Percentiles rank a stretch among this genome's conserved stretches.
Evolutionary conservation across 2,329 filamentous ascomycete genomes (phyloP).

Genomic region (Clonostachys solani): DNA sequence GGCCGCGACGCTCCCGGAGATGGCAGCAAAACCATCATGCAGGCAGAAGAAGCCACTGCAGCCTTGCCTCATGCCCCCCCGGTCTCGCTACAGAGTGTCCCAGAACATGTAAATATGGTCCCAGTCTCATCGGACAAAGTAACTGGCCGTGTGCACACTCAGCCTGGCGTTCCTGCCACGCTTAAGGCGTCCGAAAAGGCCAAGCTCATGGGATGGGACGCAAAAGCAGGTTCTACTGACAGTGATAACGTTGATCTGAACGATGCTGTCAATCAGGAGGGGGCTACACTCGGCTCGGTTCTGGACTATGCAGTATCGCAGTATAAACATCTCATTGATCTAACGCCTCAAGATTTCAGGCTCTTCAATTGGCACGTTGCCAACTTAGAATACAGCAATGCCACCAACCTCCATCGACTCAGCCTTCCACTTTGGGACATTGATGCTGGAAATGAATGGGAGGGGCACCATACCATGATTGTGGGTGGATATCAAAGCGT

Average conservation of each 20-base stretch:
- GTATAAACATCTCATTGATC: constrained; percentile 76
- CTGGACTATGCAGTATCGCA: constrained; percentile 89
- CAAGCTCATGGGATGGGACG: constrained; percentile 75
- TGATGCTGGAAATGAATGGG: constrained; percentile 96
- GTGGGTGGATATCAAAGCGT: constrained; percentile 92
- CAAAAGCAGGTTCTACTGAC: constrained; percentile 60
- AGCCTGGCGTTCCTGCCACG: constrained; percentile 64
- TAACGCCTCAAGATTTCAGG: constrained; percentile 82
- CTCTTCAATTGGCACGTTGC: constrained; percentile 98
- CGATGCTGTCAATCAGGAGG: constrained; percentile 53
- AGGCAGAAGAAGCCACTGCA: constrained; percentile 66
- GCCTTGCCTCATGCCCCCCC: constrained; percentile 51
- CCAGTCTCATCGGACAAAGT: constrained; percentile 63
- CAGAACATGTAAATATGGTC: constrained; percentile 51
- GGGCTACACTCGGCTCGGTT: constrained; percentile 81
- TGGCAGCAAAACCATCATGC: constrained; percentile 63
- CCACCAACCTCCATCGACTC: constrained; percentile 78
- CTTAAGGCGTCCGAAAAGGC: constrained; percentile 74
- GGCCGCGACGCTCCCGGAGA: constrained; percentile 74
- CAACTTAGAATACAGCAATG: constrained; percentile 97
- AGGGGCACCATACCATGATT: constrained; percentile 90
- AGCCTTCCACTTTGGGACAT: constrained; percentile 95
- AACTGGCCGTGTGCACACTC: constrained; percentile 69
- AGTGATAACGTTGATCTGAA: constrained; percentile 70
- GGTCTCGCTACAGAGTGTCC: constrained; percentile 49